Evolutionary conservation across 2,329 filamentous ascomycete species (phyloP), one percentile per base, ranked within the genome.

Genomic region (Raffaelea albimanens): DNA sequence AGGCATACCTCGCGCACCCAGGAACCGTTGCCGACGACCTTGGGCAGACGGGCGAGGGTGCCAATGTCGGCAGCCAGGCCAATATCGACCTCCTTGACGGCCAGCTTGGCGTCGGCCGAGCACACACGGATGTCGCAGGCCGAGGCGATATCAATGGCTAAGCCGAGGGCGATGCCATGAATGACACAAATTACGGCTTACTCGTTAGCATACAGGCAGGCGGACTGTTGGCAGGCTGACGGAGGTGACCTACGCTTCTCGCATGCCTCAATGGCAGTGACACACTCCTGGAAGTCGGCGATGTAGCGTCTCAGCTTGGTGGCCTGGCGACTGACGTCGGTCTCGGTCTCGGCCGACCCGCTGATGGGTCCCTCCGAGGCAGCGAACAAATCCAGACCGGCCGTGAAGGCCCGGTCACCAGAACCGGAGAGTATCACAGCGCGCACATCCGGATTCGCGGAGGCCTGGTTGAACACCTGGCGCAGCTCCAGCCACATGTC

Each of bases 401-500:
- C 75, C 2, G 86, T 90, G 69, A 96, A 97, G 25, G 87, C 90
- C 55, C 81, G 78, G 40, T 87, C 80, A 38, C 91, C 91, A 19
- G 85, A 83, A 46, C 86, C 89, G 22, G 85, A 87, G 56, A 96
- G 72, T 52, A 96, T 68, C 48, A 96, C 76, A 53, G 77, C 80
- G 53, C 91, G 85, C 47, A 95, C 77, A 38, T 82, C 73, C 1
- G 83, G 70, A 65, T 90, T 84, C 51, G 68, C 61, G 39, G 86
- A 90, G 52, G 96, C 78, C 51, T 76, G 73, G 48, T 70, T 65
- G 70, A 97, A 93, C 55, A 94, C 72, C 13, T 64, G 59, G 47
- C 81, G 78, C 53, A 95, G 73, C 68, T 95, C 88, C 46, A 83
- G 70, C 88, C 90, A 96, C 81, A 96, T 91, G 46, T 78, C 69